Base-by-base conservation (phyloP, 2,329 filamentous ascomycete genomes). In the Tolypocladium nubicola region DNA sequence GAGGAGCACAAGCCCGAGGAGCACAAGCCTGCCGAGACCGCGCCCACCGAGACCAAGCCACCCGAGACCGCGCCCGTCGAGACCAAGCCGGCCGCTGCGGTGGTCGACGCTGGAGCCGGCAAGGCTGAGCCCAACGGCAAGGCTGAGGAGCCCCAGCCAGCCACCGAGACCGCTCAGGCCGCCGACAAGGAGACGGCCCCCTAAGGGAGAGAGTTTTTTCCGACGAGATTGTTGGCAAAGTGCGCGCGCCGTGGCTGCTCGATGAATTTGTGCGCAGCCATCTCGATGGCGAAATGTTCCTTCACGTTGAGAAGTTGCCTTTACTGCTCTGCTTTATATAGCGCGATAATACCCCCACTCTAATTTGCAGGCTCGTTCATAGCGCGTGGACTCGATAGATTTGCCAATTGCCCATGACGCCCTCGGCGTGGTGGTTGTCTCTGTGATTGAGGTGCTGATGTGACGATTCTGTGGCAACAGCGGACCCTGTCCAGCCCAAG, bases 131-230 rank as follows among this genome's bases (percentile, higher is more conserved):
- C 11, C 14, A 16, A 21, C 2, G 40, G 40, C 40, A 10, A 52
- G 30, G 30, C 30, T n/a, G 47, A 37, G 33, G 30, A 35, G 30
- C 3, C 47, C 9, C 21, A 11, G 26, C 47, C 26, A 13, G 35
- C 37, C 23, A 26, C 63, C 19, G 39, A 43, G 38, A 6, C 16
- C 23, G 16, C 61, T 45, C 52, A 33, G 52, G 23, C 4, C 16
- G 52, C 38, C 38, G 30, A 62, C 21, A 56, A 59, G 13, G 57
- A 63, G 53, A 53, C 57, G 11, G 39, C 57, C 19, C 37, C 54
- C 8, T 57, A 40, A 41, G 41, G 52, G 39, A 10, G 16, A 35
- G 4, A 9, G 10, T 6, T 9, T 49, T 33, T n/a, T 33, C 11
- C 37, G 26, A n/a, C 3, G 45, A 33, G 16, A 5, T 9, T 5